Evolutionary conservation across 805 yeast species (phyloP), one percentile per base, ranked within the genome.

Genomic region (Candida dendrica): DNA sequence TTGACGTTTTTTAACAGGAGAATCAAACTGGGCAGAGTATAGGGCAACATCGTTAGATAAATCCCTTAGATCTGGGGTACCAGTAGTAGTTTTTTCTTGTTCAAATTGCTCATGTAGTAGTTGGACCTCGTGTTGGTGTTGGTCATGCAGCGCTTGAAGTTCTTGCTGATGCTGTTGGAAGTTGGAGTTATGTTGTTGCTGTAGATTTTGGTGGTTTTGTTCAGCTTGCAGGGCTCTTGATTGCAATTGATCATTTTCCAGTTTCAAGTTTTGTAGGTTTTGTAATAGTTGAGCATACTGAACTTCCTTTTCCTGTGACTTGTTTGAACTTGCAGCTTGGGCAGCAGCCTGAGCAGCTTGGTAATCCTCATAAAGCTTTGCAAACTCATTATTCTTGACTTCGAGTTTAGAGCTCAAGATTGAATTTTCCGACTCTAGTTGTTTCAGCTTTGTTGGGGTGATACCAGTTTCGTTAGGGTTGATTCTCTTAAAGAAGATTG

Each of bases 11-110:
- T 26, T 22, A 16, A 22, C 33, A 14, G 31, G 34, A 1, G 56
- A 46, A 26, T 53, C 58, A 36, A 53, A 41, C 22, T 50, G 44
- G 20, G 55, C 43, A 36, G 47, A 35, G 22, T 43, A 47, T 13
- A 52, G 4, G 14, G 61, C 57, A 38, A 46, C 48, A 31, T 50
- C 55, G 4, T 27, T 9, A 4, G 56, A 43, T 35, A 56, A 42
- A 41, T 56, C 60, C 38, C 56, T 49, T 16, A 56, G 41, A 46
- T 55, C 61, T 18, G 61, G 60, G 1, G 61, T 56, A n/a, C 59
- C 61, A 41, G n/a, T 56, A n/a, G 59, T 59, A 41, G n/a, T 33
- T 14, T 15, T 10, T 15, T 20, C 18, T 16, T 19, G 26, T n/a
- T 33, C 24, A n/a, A n/a, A n/a, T n/a, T n/a, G n/a, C 17, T 33